phyloP scores from a whole-genome alignment of 2,329 filamentous ascomycete genomes.

The Botryotinia calthae region DNA sequence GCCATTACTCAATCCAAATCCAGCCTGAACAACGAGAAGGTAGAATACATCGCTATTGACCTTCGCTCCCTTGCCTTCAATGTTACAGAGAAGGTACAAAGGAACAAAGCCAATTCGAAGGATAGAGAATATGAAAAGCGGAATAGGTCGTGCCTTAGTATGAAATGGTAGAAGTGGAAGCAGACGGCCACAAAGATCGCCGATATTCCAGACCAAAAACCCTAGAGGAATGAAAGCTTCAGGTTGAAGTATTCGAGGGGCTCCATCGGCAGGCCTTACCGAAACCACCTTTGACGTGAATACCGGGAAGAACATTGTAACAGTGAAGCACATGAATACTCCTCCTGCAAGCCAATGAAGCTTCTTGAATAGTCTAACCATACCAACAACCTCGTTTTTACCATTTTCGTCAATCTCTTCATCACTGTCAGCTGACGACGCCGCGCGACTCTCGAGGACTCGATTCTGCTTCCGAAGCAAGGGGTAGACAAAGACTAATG shows the following conservation, averaged over 20 bases:
- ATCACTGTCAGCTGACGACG: conserved; percentile 50
- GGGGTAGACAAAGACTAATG: conserved; percentile 71
- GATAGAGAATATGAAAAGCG: conserved; percentile 67
- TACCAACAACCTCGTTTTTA: conserved; percentile 50
- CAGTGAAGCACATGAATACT: conserved; percentile 74
- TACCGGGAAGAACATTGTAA: conserved; percentile 94
- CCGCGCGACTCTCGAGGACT: conserved; percentile 52
- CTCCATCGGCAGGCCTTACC: conserved; percentile 42
- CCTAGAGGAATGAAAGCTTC: conserved; percentile 83
- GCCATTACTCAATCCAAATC: conserved; percentile 83
- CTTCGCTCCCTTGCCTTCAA: conserved; percentile 70
- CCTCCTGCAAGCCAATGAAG: conserved; percentile 74
- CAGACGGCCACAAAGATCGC: conserved; percentile 77
- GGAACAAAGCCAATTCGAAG: conserved; percentile 71
- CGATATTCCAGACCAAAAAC: conserved; percentile 91
- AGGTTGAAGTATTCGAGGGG: conserved; percentile 63
- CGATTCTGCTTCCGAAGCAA: conserved; percentile 61
- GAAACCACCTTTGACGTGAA: conserved; percentile 71
- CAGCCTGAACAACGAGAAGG: conserved; percentile 74
- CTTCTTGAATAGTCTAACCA: conserved; percentile 70
- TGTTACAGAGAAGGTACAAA: conserved; percentile 86
- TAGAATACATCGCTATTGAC: conserved; percentile 86
- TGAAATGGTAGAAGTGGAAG: conserved; percentile 57
- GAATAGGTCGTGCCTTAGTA: conserved; percentile 59
- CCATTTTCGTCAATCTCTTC: conserved; percentile 51